phyloP scores from a whole-genome alignment of 768 basidiomycete species.

The Lentinula lateritia region DNA sequence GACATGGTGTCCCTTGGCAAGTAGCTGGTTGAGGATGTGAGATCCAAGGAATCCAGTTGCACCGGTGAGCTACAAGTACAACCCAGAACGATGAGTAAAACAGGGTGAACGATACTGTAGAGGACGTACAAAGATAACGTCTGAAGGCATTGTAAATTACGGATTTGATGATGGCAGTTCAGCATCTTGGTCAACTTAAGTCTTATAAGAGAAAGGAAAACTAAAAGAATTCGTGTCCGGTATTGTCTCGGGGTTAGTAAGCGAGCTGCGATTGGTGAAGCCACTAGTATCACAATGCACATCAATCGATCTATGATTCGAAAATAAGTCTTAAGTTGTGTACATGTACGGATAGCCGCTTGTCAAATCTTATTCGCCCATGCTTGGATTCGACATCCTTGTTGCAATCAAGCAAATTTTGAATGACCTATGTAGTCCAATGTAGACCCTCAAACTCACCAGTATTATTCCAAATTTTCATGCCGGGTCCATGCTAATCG shows the following conservation, averaged over 20 bases:
- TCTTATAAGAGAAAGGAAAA: neutral
- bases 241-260: neutral
- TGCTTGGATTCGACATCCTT: too few species aligned
- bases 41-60: constrained; percentile 6
- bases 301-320: neutral
- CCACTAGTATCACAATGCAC: neutral
- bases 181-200: neutral
- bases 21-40: constrained; percentile 3
- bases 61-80: neutral
- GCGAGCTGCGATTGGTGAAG: neutral
- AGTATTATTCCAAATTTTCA: too few species aligned
- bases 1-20: neutral
- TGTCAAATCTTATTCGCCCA: neutral
- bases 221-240: neutral
- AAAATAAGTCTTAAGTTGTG: neutral
- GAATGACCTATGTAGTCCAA: too few species aligned
- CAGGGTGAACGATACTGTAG: neutral
- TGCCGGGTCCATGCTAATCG: too few species aligned
- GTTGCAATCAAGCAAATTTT: too few species aligned
- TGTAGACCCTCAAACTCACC: neutral
- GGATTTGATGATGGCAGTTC: neutral
- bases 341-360: neutral
- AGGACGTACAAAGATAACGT: neutral
- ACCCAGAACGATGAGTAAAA: neutral
- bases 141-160: neutral